Evolutionary conservation across 441 rosid genomes (phyloP), one percentile per base, ranked within the genome.

Genomic region (Sinapis alba): DNA sequence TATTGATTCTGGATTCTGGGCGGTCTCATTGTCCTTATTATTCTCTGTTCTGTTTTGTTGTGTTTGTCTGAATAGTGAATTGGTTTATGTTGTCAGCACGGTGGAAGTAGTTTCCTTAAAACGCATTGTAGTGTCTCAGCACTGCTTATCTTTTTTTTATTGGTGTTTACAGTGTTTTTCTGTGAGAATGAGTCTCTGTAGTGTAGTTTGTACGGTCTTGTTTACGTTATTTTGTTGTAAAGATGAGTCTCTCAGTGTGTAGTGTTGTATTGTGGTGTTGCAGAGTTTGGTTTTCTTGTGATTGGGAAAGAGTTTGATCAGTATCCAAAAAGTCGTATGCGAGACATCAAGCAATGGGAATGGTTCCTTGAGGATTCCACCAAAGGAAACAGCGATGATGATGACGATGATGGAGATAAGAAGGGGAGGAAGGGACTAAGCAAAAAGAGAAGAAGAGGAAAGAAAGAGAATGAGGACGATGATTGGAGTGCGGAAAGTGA

Each of bases 201-300:
- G n/a, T 6, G 27, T 26, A 26, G 27, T 26, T n/a, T n/a, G 34
- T 1, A 30, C 32, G 32, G 32, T 28, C 7, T 7, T 32, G 38
- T 32, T 32, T 8, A 32, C 2, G 5, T 27, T 27, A 6, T 27
- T 27, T 27, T 27, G 6, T 4, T 36, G 65, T 73, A 27, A 58
- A 72, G n/a, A 8, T 23, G 61, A 60, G 15, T 34, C 62, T 68
- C 4, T 61, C 1, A 61, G 0, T 68, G 67, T 45, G 34, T 65
- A 4, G 60, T 30, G 71, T 64, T 16, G 56, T 16, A 62, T 6
- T 47, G 54, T 65, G 70, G 56, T 61, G 32, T 65, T 83, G 84
- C 90, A 93, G 97, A 88, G 81, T 91, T 93, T 65, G 93, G 97
- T 43, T 89, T 94, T 84, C 85, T 94, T 43, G 88, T 87, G 64